These are phyloP conservation scores for Fusarium mundagurra DNA, from an alignment of 2,329 filamentous ascomycete species.

Conservation along the genomic window DNA sequence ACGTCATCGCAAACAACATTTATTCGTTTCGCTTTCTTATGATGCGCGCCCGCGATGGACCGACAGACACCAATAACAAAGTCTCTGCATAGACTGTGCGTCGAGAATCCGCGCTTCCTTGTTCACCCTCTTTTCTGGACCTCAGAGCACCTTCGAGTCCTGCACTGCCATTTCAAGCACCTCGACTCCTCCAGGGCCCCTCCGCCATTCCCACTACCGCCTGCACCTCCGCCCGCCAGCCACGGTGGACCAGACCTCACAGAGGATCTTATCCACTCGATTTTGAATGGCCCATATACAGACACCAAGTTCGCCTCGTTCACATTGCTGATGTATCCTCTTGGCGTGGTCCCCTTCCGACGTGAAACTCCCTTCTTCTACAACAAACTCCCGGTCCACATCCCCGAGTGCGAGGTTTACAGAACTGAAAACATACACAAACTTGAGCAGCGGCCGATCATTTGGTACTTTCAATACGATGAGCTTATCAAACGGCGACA, in stretches of 20 bases:
- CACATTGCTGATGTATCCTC: no score
- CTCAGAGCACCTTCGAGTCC: neutral
- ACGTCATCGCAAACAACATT: neutral
- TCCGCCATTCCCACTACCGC: no score
- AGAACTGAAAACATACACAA: rapidly evolving
- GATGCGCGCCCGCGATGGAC: neutral
- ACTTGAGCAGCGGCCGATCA: rapidly evolving
- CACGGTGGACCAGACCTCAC: no score
- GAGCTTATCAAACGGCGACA: rapidly evolving
- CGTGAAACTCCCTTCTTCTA: neutral
- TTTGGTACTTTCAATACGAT: neutral
- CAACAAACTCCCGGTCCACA: neutral
- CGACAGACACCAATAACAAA: neutral
- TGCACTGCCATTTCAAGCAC: neutral
- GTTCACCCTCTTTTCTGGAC: neutral
- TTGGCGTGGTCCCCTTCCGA: no score
- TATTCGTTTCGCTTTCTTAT: neutral
- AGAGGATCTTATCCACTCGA: no score
- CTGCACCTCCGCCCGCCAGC: no score
- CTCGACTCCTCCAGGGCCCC: neutral
- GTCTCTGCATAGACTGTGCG: neutral
- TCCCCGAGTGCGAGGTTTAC: neutral
- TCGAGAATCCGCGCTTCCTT: rapidly evolving
- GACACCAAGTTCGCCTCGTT: no score
- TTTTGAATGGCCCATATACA: no score